These are phyloP conservation scores for Cyberlindnera nakhonratchasimensis DNA, from an alignment of 805 yeast genomes.

Conservation along the genomic window DNA sequence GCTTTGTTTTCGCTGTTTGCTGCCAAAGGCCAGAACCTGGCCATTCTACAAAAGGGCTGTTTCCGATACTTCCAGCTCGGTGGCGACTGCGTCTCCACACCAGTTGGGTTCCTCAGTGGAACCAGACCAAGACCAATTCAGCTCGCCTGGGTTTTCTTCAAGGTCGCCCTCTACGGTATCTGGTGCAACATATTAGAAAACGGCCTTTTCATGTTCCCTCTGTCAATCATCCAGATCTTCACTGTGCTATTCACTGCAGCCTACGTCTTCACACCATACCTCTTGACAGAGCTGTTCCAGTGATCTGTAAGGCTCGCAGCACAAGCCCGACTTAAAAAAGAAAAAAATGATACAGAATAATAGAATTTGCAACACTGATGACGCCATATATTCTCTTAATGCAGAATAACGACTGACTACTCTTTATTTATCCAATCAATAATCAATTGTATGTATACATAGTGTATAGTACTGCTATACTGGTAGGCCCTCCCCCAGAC, in stretches of 20 bases:
- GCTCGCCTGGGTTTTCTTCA: slow-evolving; percentile 81
- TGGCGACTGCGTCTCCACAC: slow-evolving; percentile 73
- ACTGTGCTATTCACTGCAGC: slow-evolving; percentile 71
- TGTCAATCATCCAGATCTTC: slow-evolving; percentile 67
- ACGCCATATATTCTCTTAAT: too few species aligned
- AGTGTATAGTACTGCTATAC: background rate
- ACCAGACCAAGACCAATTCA: slow-evolving; percentile 69
- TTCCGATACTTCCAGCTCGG: slow-evolving; percentile 82
- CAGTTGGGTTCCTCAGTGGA: slow-evolving; percentile 82
- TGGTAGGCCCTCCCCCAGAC: too few species aligned
- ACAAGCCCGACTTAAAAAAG: too few species aligned
- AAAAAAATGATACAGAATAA: too few species aligned
- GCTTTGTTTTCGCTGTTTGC: slow-evolving; percentile 90
- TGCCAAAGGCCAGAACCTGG: slow-evolving; percentile 66
- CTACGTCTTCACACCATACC: slow-evolving; percentile 74
- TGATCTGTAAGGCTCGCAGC: slow-evolving; percentile 6
- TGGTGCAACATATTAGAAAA: slow-evolving; percentile 60
- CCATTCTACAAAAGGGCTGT: slow-evolving; percentile 81
- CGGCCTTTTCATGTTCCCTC: slow-evolving; percentile 65
- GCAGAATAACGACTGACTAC: too few species aligned
- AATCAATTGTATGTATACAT: too few species aligned
- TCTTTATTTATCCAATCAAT: too few species aligned
- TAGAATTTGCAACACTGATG: too few species aligned
- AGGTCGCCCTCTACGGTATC: slow-evolving; percentile 85
- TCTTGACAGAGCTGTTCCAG: slow-evolving; percentile 33